Percentiles rank a stretch among this genome's conserved stretches.
phyloP scores from a whole-genome alignment of 2,329 filamentous ascomycete species.

The Exophiala viscosa region DNA sequence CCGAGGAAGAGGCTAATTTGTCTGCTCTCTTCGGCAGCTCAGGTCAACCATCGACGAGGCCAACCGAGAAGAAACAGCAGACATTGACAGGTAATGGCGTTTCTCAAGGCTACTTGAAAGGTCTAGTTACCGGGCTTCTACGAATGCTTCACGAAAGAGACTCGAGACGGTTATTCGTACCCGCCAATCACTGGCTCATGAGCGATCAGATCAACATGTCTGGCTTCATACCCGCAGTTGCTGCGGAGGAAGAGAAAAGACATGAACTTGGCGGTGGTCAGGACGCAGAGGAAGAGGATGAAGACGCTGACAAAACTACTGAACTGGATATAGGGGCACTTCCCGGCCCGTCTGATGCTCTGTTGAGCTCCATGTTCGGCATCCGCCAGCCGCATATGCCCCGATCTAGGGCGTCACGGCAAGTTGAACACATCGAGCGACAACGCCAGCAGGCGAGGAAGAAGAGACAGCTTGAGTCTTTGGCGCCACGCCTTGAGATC shows the following conservation, averaged over 20 bases:
- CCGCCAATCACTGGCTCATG: constrained; percentile 90
- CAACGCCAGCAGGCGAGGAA: constrained; percentile 54
- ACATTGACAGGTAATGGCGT: constrained; percentile 64
- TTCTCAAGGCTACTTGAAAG: constrained; percentile 72
- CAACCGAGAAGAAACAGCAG: constrained; percentile 38
- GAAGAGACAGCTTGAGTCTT: constrained; percentile 67
- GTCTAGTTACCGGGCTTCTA: constrained; percentile 73
- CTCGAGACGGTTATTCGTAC: constrained; percentile 79
- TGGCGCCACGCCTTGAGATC: constrained; percentile 84
- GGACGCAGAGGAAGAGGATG: constrained; percentile 52
- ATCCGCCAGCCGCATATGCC: constrained; percentile 26
- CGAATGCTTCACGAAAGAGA: constrained; percentile 91
- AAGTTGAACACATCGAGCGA: constrained; percentile 18
- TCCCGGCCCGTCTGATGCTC: constrained; percentile 52
- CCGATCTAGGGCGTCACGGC: constrained; percentile 21
- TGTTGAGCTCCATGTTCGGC: constrained; percentile 24
- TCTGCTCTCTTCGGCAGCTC: constrained; percentile 24
- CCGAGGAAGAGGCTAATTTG: constrained; percentile 30
- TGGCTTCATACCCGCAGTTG: constrained; percentile 79
- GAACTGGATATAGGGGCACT: constrained; percentile 39
- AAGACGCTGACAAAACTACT: constrained; percentile 41
- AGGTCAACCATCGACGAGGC: constrained; percentile 16
- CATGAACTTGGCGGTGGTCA: constrained; percentile 66
- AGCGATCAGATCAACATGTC: constrained; percentile 82
- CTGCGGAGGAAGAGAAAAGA: constrained; percentile 76